phyloP scores from a whole-genome alignment of 768 basidiomycete species.

The Filobasidium floriforme region DNA sequence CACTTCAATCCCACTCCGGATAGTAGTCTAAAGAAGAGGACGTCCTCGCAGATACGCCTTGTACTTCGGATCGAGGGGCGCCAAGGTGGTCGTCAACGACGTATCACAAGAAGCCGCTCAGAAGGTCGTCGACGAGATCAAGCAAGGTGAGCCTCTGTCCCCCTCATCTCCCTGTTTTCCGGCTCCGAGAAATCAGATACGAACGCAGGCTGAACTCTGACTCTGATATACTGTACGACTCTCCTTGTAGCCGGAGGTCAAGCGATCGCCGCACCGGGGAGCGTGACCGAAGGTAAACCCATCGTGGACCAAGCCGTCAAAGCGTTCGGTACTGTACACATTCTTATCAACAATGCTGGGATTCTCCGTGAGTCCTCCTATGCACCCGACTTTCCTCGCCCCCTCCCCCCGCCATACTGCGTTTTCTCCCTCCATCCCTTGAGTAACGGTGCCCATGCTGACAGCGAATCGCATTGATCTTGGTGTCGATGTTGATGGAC shows the following conservation, averaged over 20 bases:
- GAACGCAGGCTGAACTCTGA: not conserved
- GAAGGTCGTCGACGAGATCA: slow-evolving; percentile 84
- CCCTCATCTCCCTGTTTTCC: too few species aligned
- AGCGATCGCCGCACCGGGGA: slow-evolving; percentile 78
- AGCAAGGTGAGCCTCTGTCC: slow-evolving; percentile 54
- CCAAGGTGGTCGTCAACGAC: slow-evolving; percentile 92
- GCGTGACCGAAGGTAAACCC: slow-evolving; percentile 74
- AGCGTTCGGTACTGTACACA: slow-evolving; percentile 59
- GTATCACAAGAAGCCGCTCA: slow-evolving; percentile 80
- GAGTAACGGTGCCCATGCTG: not conserved
- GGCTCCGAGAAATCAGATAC: too few species aligned
- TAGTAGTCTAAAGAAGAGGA: not conserved
- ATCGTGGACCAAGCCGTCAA: slow-evolving; percentile 81
- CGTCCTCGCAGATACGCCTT: slow-evolving; percentile 63
- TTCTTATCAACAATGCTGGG: slow-evolving; percentile 91
- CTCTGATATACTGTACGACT: not conserved
- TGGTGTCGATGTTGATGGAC: too few species aligned
- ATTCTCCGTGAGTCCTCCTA: slow-evolving; percentile 52
- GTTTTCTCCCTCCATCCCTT: not conserved
- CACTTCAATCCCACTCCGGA: not conserved
- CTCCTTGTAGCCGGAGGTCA: slow-evolving; percentile 65
- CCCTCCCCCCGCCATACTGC: not conserved
- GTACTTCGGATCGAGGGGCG: slow-evolving; percentile 84
- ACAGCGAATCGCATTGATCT: not conserved
- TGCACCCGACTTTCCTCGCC: too few species aligned